Percentiles rank a stretch among this genome's conserved stretches.
These are phyloP conservation scores for Scolecobasidium constrictum DNA, from an alignment of 2,329 filamentous ascomycete species.

Conservation along the genomic window DNA sequence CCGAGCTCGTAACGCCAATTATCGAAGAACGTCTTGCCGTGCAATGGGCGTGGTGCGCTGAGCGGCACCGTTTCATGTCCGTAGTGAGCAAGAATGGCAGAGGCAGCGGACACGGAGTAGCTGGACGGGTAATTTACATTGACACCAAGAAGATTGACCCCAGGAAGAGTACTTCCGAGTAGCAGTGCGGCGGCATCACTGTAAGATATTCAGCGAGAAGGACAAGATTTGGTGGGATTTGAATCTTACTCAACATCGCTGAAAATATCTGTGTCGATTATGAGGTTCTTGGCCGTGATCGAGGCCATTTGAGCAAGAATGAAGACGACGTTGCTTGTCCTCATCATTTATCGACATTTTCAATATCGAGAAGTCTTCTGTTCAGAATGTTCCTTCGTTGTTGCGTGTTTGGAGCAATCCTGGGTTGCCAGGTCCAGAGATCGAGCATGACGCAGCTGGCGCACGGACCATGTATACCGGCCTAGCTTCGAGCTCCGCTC, in stretches of 20 bases:
- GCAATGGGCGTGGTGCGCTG: constrained; percentile 24
- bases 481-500: no score
- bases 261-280: constrained; percentile 38
- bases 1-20: constrained; percentile 25
- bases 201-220: background rate
- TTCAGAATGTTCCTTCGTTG: no score
- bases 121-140: constrained; percentile 32
- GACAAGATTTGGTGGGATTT: no score
- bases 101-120: constrained; percentile 29
- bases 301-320: background rate
- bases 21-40: constrained; percentile 35
- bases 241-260: constrained; percentile 37
- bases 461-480: no score
- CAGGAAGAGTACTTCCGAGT: constrained; percentile 27
- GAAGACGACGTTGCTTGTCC: no score
- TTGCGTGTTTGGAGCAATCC: no score
- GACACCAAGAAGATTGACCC: constrained; percentile 29
- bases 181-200: constrained; percentile 33
- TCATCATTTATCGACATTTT: no score
- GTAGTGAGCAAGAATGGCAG: constrained; percentile 30
- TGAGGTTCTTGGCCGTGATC: constrained; percentile 24
- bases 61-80: constrained; percentile 16
- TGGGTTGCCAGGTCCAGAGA: no score
- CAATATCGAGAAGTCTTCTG: no score
- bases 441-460: no score